Conservation (phyloP, 345 rosid genomes). For the Heritiera fomes region DNA sequence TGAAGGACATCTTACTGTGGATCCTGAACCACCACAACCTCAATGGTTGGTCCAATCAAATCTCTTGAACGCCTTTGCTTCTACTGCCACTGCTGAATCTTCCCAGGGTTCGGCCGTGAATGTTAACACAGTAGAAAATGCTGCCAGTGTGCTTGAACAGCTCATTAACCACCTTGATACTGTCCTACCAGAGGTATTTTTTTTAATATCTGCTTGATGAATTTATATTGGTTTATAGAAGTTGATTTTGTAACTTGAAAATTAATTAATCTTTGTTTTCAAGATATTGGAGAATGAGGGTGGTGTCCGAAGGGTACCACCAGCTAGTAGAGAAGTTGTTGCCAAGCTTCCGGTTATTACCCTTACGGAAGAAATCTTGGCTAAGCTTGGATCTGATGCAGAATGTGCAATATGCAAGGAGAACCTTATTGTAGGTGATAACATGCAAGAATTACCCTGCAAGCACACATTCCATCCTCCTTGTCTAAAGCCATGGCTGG, state of each 20-base stretch:
- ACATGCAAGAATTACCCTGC: constrained; percentile 97
- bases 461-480: constrained; percentile 91
- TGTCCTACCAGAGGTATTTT: constrained; percentile 64
- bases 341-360: constrained; percentile 79
- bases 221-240: neutral
- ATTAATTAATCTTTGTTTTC: constrained; percentile 16
- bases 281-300: constrained; percentile 48
- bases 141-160: constrained; percentile 52
- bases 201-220: neutral
- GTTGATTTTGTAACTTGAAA: neutral
- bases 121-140: constrained; percentile 41
- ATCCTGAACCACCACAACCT: constrained; percentile 92
- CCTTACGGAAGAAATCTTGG: constrained; percentile 63
- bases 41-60: constrained; percentile 79
- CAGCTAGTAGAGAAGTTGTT: constrained; percentile 91
- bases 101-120: constrained; percentile 37
- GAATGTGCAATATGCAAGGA: constrained; percentile 95
- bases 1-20: constrained; percentile 94
- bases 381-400: constrained; percentile 58
- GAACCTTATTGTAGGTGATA: constrained; percentile 64
- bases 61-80: constrained; percentile 58
- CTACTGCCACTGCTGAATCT: constrained; percentile 57
- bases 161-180: constrained; percentile 55
- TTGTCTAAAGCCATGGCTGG: constrained; percentile 99
- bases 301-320: constrained; percentile 73